A percentile compares a stretch with the other conserved stretches of the same genome.
These are phyloP conservation scores for Beauveria rudraprayagi DNA, from an alignment of 2,329 filamentous ascomycete species.

Conservation along the genomic window DNA sequence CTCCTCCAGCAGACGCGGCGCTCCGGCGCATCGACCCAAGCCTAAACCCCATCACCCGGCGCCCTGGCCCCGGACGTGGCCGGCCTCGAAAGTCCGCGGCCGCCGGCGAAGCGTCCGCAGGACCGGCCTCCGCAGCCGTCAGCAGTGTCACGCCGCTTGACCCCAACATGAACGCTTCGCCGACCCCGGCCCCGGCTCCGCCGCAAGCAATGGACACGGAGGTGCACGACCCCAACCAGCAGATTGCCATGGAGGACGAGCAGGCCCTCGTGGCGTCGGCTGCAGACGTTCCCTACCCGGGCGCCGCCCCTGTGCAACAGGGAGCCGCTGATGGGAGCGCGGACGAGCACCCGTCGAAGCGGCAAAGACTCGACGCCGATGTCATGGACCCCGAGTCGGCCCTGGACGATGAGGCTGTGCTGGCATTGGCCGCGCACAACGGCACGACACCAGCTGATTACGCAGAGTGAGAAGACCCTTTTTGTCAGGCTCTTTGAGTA, in stretches of 20 bases:
- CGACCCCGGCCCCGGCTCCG: neutral
- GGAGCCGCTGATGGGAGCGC: neutral
- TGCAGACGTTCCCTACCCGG: neutral
- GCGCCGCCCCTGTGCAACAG: neutral
- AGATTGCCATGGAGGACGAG: conserved; percentile 4
- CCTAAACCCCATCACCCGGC: conserved; percentile 50
- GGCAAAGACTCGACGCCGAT: conserved; percentile 29
- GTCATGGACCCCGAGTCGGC: conserved; percentile 25
- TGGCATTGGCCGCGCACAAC: conserved; percentile 39
- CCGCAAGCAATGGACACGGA: neutral
- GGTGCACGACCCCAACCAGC: neutral
- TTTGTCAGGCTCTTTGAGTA: too few species aligned
- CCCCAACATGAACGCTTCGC: neutral
- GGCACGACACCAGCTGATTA: conserved; percentile 31
- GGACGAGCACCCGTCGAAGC: conserved; percentile 32
- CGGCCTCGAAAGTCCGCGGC: conserved; percentile 36
- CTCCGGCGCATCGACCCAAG: conserved; percentile 40
- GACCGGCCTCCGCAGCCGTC: neutral
- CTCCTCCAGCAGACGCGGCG: conserved; percentile 23
- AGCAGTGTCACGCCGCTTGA: neutral
- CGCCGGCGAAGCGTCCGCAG: neutral
- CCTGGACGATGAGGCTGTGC: conserved; percentile 40
- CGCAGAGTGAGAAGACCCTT: conserved; percentile 30
- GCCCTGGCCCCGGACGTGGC: conserved; percentile 50
- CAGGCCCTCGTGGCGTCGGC: conserved; percentile 1